Conservation (phyloP, 495 filamentous ascomycete genomes). For the Podospora pseudocomata region DNA sequence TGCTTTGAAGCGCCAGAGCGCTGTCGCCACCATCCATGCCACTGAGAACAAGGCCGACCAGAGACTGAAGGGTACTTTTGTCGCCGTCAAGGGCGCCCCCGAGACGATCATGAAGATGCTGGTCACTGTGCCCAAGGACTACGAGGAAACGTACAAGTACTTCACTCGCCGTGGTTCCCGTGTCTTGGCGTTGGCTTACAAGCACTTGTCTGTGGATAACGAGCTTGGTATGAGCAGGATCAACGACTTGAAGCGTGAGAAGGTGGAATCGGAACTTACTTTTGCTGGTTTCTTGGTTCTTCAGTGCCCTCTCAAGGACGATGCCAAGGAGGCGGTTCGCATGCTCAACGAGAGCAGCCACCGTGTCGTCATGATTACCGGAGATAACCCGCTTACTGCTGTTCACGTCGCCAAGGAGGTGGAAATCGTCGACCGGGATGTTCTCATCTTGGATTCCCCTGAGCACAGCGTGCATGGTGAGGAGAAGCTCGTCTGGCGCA, state of each 20-base stretch:
- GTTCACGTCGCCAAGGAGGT: slow-evolving; percentile 94
- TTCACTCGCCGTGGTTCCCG: slow-evolving; percentile 93
- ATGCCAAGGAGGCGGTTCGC: slow-evolving; percentile 85
- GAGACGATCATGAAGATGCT: slow-evolving; percentile 96
- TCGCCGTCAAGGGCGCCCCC: slow-evolving; percentile 92
- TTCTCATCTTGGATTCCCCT: slow-evolving; percentile 89
- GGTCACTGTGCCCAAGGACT: slow-evolving; percentile 73
- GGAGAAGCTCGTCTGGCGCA: slow-evolving; percentile 85
- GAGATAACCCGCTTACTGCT: slow-evolving; percentile 95
- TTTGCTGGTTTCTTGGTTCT: slow-evolving; percentile 97
- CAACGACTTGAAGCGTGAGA: slow-evolving; percentile 87
- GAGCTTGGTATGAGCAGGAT: slow-evolving; percentile 80
- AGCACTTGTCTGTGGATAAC: slow-evolving; percentile 72
- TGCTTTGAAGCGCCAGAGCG: slow-evolving; percentile 90
- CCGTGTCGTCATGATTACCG: slow-evolving; percentile 98
- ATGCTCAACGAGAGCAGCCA: slow-evolving; percentile 99
- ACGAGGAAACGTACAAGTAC: slow-evolving; percentile 97
- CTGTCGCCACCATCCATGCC: slow-evolving; percentile 73
- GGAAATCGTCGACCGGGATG: slow-evolving; percentile 95
- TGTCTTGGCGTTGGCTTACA: slow-evolving; percentile 91
- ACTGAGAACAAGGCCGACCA: slow-evolving; percentile 65
- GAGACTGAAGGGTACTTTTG: slow-evolving; percentile 77
- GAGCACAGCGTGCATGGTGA: slow-evolving; percentile 77
- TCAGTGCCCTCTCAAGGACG: slow-evolving; percentile 93
- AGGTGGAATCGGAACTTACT: slow-evolving; percentile 76